These are phyloP conservation scores for Apiospora marii DNA, from an alignment of 2,329 filamentous ascomycete genomes.

Conservation along the genomic window DNA sequence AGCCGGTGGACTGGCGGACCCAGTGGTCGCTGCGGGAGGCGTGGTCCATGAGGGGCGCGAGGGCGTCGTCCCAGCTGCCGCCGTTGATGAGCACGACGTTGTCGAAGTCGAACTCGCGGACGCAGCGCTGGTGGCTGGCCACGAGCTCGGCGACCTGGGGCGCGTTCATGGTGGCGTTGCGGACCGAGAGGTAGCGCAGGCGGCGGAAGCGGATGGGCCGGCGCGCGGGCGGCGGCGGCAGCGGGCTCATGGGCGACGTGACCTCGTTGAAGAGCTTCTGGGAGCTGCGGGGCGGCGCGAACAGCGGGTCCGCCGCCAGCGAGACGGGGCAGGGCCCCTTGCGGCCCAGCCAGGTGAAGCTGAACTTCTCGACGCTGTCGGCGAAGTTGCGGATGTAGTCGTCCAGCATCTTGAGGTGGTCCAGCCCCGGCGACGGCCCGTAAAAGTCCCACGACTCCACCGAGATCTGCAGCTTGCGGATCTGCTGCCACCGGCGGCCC, in stretches of 20 bases:
- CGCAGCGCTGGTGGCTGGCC: constrained; percentile 68
- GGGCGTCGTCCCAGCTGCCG: constrained; percentile 82
- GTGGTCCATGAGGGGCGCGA: constrained; percentile 71
- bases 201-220: constrained; percentile 70
- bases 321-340: constrained; percentile 79
- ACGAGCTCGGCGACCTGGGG: constrained; percentile 76
- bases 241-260: constrained; percentile 69
- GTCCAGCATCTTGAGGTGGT: constrained; percentile 81
- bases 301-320: constrained; percentile 74
- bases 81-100: constrained; percentile 72
- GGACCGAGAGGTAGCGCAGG: constrained; percentile 73
- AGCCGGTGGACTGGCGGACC: constrained; percentile 50
- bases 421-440: constrained; percentile 64
- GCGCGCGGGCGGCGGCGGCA: constrained; percentile 60
- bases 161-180: constrained; percentile 76
- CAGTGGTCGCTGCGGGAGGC: constrained; percentile 52
- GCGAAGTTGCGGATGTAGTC: constrained; percentile 80
- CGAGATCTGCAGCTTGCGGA: constrained; percentile 75
- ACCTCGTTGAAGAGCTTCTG: constrained; percentile 71
- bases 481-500: constrained; percentile 77
- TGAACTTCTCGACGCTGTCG: constrained; percentile 70
- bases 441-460: constrained; percentile 75
- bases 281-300: constrained; percentile 60
- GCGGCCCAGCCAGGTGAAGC: constrained; percentile 78
- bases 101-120: constrained; percentile 83